Conservation (phyloP, 495 filamentous ascomycete species). For the Penicillium mononematosum region DNA sequence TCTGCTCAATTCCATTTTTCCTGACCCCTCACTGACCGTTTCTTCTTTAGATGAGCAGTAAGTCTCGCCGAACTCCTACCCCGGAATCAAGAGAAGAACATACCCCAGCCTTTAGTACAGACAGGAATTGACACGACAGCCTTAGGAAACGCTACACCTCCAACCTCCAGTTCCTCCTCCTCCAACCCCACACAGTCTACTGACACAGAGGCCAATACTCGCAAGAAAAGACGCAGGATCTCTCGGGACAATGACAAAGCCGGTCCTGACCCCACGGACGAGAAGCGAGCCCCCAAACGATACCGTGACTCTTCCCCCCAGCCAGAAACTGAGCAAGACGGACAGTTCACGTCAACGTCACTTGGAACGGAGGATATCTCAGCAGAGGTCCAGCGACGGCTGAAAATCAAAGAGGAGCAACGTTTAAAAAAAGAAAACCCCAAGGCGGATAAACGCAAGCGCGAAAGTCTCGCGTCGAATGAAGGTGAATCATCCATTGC, state of each 20-base stretch:
- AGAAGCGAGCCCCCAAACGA: constrained; percentile 22
- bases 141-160: background rate
- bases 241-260: constrained; percentile 1
- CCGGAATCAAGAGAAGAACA: background rate
- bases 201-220: constrained; percentile 9
- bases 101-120: background rate
- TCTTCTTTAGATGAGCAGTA: constrained; percentile 24
- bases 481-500: constrained; percentile 22
- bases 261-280: background rate
- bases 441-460: constrained; percentile 38
- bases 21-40: constrained; percentile 4
- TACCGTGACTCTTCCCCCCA: constrained; percentile 19
- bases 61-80: constrained; percentile 6
- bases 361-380: constrained; percentile 51
- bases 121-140: background rate
- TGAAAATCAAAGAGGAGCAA: constrained; percentile 40
- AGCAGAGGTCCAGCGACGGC: constrained; percentile 42
- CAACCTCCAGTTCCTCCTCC: background rate
- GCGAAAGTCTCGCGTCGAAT: constrained; percentile 40
- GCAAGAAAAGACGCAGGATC: constrained; percentile 9
- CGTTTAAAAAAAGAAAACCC: constrained; percentile 30
- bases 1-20: background rate
- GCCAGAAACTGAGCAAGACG: constrained; percentile 17
- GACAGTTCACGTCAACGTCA: constrained; percentile 20
- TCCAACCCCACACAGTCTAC: background rate